Base-by-base conservation (phyloP, 495 filamentous ascomycete species). In the Monascus purpureus region DNA sequence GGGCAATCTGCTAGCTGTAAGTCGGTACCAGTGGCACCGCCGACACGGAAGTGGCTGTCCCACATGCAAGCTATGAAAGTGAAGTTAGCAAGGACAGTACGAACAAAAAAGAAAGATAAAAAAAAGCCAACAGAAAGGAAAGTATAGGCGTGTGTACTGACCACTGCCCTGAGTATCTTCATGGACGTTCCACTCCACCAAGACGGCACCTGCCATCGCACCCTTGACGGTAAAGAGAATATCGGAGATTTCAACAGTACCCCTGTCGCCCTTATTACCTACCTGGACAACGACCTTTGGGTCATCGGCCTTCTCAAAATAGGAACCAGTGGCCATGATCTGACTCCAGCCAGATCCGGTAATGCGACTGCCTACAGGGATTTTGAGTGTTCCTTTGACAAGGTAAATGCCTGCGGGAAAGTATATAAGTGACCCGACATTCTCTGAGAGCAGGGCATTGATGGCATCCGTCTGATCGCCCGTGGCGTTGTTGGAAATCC, bases 181-280 rank as follows among this genome's bases (percentile, higher is more conserved):
- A 12, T 63, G 71, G 9, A 87, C 47, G 53, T 90, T 88, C 80
- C 80, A 90, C 47, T 93, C 68, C 38, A 90, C 60, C 32, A 93
- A 55, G 41, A 82, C 74, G 18, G 82, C 82, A 33, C 84, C 84
- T 17, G 81, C 80, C 35, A 78, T 72, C 3, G 80, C 53, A 17
- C 83, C 84, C 33, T 70, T 25, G 15, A 65, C 59, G 14, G 63
- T 57, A 31, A 72, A 56, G 2, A 59, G 40, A 39, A 72, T 61
- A 28, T 77, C 66, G 20, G 57, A 51, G 42, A 75, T 68, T 30
- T 75, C 64, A 4, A 64, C 63, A 0, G 47, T 39, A 4, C 74
- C 73, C 0, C 55, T 47, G 12, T 74, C 61, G 6, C 60, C 62
- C 0, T 46, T 29, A 8, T 57, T 52, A 9, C 73, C 74, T 13